A percentile compares a stretch with the other conserved stretches of the same genome.
These are phyloP conservation scores for Yamadazyma nakazawae DNA, from an alignment of 805 yeast genomes.

Conservation along the genomic window DNA sequence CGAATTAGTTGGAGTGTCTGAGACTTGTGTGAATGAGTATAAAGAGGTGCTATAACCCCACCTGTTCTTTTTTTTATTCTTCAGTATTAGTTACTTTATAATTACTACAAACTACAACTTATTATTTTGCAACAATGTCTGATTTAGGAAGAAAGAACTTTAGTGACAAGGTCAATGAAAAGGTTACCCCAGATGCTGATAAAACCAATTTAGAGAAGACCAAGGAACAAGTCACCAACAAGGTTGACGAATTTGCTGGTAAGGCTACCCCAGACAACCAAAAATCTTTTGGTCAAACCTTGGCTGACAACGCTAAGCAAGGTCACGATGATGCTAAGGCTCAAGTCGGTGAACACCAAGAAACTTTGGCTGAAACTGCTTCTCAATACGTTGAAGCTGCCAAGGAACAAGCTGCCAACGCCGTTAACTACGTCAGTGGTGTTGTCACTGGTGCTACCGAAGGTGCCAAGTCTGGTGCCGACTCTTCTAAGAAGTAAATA, in stretches of 20 bases:
- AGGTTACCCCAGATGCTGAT: constrained; percentile 65
- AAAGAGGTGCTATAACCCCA: background rate
- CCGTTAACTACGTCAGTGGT: constrained; percentile 55
- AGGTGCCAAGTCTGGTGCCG: constrained; percentile 42
- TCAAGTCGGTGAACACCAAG: constrained; percentile 21
- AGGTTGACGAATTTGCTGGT: constrained; percentile 62
- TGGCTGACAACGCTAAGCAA: constrained; percentile 55
- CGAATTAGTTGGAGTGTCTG: background rate
- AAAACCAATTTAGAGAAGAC: constrained; percentile 63
- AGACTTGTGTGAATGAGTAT: background rate
- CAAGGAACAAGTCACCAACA: constrained; percentile 66
- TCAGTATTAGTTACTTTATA: background rate
- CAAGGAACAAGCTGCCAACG: constrained; percentile 51
- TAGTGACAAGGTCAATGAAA: constrained; percentile 64
- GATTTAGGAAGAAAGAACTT: constrained; percentile 73
- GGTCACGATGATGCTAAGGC: constrained; percentile 54
- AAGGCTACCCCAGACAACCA: constrained; percentile 59
- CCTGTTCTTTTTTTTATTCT: background rate
- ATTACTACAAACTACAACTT: background rate
- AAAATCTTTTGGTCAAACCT: constrained; percentile 68
- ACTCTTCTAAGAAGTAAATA: constrained; percentile 10
- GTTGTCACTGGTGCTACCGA: constrained; percentile 57
- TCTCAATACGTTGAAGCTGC: constrained; percentile 50
- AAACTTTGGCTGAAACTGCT: constrained; percentile 41
- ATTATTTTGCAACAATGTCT: constrained; percentile 22